Base-by-base conservation (phyloP, 305 asterid genomes). In the Fraxinus floribunda region DNA sequence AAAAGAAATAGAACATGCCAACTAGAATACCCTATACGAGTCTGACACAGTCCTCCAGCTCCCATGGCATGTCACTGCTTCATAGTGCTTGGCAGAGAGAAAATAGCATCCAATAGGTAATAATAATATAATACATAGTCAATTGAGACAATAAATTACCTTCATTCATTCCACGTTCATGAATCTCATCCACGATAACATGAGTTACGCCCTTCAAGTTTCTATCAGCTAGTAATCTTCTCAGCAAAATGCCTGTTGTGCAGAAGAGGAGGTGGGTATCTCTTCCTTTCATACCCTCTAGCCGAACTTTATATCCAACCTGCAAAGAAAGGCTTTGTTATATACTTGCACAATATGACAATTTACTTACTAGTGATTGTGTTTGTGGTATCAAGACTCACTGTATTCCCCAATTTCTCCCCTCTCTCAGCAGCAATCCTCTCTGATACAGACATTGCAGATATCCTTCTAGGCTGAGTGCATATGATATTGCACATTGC, bases 121-220 rank as follows among this genome's bases (percentile, higher is more conserved):
- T 35, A 32, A 44, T 22, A 75, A 30, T 78, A 75, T 30, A 55
- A 30, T 78, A 75, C 52, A n/a, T 44, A 44, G 83, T 79, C 73
- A 49, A 62, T 66, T 68, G 81, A 76, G 49, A 78, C 78, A 73
- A 80, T 34, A 66, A 57, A 26, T 62, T 83, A 94, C 99, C 99
- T 92, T 96, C 99, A 87, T 96, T 96, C 77, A 96, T 91, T 87
- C 98, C 99, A 80, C 98, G 99, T 82, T 96, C 99, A 88, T 96
- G 99, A 86, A 96, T 94, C 90, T 96, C 99, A 84, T 96, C 99
- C 78, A 96, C 95, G 46, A 96, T 90, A 78, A 96, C 91, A 87
- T 96, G 98, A 73, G 99, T 93, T 75, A 94, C 93, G 24, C 93
- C 97, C 87, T 91, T 94, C 88, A 96, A 92, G 86, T 84, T 91